phyloP scores from a whole-genome alignment of 495 filamentous ascomycete species.

The Pyrenula massariospora region DNA sequence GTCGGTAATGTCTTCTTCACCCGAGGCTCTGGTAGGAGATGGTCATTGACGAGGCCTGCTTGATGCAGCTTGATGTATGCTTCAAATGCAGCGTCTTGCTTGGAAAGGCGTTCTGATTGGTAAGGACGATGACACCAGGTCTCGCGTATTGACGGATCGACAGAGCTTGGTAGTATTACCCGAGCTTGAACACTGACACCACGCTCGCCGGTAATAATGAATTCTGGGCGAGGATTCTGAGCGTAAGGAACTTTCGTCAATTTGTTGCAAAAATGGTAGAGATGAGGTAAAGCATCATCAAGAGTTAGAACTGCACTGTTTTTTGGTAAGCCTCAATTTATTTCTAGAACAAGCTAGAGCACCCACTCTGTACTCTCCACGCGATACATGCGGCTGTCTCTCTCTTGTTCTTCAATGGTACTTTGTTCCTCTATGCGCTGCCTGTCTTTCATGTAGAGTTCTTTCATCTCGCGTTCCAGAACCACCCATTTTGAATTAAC shows the following conservation, averaged over 20 bases:
- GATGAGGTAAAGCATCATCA: constrained; percentile 58
- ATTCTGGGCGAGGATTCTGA: constrained; percentile 37
- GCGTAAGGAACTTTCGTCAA: constrained; percentile 45
- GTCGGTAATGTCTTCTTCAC: background rate
- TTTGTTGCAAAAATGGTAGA: constrained; percentile 70
- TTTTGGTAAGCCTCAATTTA: too few species aligned
- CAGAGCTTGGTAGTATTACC: constrained; percentile 60
- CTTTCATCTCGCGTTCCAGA: constrained; percentile 64
- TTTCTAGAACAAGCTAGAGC: constrained; percentile 3
- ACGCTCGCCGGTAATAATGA: constrained; percentile 18
- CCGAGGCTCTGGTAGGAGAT: constrained; percentile 50
- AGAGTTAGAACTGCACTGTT: constrained; percentile 60
- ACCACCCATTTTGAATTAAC: constrained; percentile 37
- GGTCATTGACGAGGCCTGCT: constrained; percentile 63
- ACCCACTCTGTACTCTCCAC: background rate
- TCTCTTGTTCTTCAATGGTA: background rate
- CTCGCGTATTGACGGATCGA: constrained; percentile 50
- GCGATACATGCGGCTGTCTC: background rate
- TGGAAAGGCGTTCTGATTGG: constrained; percentile 63
- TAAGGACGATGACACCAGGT: constrained; percentile 42
- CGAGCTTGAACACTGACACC: constrained; percentile 29
- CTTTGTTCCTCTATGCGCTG: constrained; percentile 17
- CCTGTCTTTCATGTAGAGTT: constrained; percentile 59
- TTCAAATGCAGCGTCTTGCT: constrained; percentile 73
- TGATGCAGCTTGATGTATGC: constrained; percentile 62